Evolutionary conservation across 257 asterid genomes (phyloP).

Genomic region (Solanum etuberosum): DNA sequence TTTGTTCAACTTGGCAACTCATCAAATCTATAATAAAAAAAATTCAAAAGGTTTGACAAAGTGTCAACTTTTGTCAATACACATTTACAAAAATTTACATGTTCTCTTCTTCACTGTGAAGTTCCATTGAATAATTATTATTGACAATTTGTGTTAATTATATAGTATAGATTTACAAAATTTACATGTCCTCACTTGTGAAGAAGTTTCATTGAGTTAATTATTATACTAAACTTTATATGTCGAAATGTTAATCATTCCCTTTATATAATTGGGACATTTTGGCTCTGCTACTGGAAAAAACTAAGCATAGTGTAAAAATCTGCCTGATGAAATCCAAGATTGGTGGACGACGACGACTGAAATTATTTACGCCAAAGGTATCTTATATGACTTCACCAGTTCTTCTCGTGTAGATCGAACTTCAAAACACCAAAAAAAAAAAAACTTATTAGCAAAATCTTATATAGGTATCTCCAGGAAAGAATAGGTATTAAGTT

Average conservation of each 20-base stretch:
- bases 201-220: background rate
- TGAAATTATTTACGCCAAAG: conserved; percentile 53
- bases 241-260: background rate
- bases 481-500: background rate
- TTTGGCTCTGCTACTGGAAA: conserved; percentile 1
- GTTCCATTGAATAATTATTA: background rate
- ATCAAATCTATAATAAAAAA: background rate
- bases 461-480: background rate
- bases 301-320: background rate
- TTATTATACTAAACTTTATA: background rate
- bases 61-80: background rate
- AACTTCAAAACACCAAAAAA: background rate
- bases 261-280: background rate
- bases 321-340: conserved; percentile 28
- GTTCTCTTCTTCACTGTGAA: background rate
- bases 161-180: background rate
- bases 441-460: background rate
- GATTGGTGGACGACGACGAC: background rate
- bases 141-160: background rate
- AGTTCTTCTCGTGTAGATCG: conserved; percentile 12
- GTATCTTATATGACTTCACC: conserved; percentile 44
- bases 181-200: background rate
- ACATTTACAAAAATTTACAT: background rate
- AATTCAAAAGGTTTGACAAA: background rate
- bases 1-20: background rate